These are phyloP conservation scores for Colletotrichum sp. DNA, from an alignment of 2,329 filamentous ascomycete species.

Conservation along the genomic window DNA sequence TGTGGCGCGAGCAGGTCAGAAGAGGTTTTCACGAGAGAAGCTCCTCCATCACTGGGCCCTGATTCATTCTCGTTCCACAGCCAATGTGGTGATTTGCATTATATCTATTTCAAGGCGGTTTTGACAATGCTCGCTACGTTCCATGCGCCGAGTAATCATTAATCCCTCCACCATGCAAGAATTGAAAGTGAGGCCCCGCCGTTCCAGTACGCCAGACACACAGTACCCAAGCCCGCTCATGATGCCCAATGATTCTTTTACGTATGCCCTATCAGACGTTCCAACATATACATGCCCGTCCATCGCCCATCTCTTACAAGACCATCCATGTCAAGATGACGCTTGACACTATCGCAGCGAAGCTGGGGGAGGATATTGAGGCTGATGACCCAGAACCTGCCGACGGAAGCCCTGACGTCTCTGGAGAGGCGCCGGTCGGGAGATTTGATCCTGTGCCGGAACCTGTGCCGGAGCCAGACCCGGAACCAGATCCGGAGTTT, in stretches of 20 bases:
- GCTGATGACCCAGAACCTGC: not conserved
- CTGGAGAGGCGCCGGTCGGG: not conserved
- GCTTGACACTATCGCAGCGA: not conserved
- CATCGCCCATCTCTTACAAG: not conserved
- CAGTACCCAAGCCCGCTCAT: not conserved
- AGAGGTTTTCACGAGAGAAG: not conserved
- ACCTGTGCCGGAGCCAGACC: not conserved
- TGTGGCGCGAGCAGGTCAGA: not conserved
- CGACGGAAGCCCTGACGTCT: not conserved
- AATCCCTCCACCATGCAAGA: not conserved
- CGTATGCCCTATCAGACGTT: not conserved
- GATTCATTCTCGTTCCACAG: not conserved
- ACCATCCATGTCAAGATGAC: not conserved
- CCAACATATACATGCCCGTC: not conserved
- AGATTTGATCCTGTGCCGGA: not conserved
- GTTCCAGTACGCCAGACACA: not conserved
- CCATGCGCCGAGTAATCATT: not conserved
- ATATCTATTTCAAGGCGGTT: not conserved
- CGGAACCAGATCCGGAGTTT: not conserved
- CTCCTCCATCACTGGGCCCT: not conserved
- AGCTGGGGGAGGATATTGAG: not conserved
- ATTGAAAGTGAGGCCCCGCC: not conserved
- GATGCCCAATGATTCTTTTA: not conserved
- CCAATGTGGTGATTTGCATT: not conserved
- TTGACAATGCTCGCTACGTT: slow-evolving; percentile 5